Base-by-base conservation (phyloP, 73 alveolate genomes). In the Paramecium octaurelia region DNA sequence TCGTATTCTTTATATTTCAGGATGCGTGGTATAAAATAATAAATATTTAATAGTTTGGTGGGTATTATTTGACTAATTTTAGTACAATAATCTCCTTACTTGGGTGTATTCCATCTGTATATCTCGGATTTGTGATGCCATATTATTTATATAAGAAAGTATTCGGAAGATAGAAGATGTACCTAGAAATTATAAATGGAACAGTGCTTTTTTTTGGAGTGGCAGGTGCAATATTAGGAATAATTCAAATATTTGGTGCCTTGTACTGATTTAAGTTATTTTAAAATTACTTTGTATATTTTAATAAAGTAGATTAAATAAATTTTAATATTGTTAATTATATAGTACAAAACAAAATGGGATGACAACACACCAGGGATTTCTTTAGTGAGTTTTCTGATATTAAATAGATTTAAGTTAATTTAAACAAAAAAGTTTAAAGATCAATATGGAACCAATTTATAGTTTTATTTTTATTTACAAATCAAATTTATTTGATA, bases 81-180 rank as follows among this genome's bases (percentile, higher is more conserved):
- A 44, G 64, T 44, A 43, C 43, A 11, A 43, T 80, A 31, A 46
- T 80, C 23, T 80, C 91, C 9, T 35, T 80, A 20, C 20, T 80
- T 18, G 91, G 91, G 4, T 44, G 48, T 80, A 48, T 80, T 6
- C 70, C 91, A 34, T 40, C 76, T 20, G 91, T 80, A 44, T 31
- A 24, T 42, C 14, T 80, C 10, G 91, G 91, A 43, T 80, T 80
- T 80, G 57, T 80, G 27, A 43, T 80, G 73, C 91, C 91, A n/a
- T 80, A 80, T 46, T 80, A 80, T 48, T 80, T 80, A 64, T 48
- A 12, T 44, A 42, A 35, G 23, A 24, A 24, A 80, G 91, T 80
- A 2, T 80, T 80, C n/a, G 21, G 46, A 7, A 48, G 57, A 23
- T 20, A 34, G 8, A 80, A 80, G 29, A 6, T 23, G 8, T 46